Conservation (phyloP, 352 stramenopile species). For the Phytophthora sojae region DNA sequence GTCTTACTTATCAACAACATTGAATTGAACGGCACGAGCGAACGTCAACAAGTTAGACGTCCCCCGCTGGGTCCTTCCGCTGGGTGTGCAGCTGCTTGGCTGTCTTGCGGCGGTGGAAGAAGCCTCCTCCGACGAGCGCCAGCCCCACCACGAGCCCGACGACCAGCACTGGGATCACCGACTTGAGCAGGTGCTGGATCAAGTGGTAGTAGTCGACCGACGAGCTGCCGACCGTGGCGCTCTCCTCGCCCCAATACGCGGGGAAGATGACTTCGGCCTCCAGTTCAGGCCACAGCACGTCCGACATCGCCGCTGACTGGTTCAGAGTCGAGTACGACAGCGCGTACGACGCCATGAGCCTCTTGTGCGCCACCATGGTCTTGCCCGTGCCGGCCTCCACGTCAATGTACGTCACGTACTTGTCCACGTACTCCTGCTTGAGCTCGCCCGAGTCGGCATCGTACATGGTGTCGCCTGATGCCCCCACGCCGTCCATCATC, state of each 20-base stretch:
- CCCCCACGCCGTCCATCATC: slow-evolving; percentile 49
- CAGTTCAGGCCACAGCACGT: slow-evolving; percentile 68
- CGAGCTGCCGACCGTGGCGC: slow-evolving; percentile 38
- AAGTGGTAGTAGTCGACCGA: slow-evolving; percentile 52
- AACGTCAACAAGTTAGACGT: slow-evolving; percentile 12
- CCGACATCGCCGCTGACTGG: slow-evolving; percentile 55
- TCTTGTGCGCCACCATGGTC: slow-evolving; percentile 74
- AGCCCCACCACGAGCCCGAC: slow-evolving; percentile 50
- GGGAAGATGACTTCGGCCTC: slow-evolving; percentile 63
- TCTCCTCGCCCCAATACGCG: slow-evolving; percentile 66
- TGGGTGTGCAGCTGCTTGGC: slow-evolving; percentile 31
- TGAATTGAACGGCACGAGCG: not conserved
- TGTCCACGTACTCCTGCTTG: slow-evolving; percentile 54
- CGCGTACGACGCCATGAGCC: slow-evolving; percentile 66
- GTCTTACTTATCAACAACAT: slow-evolving; percentile 6
- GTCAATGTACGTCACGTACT: slow-evolving; percentile 69
- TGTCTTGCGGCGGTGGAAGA: slow-evolving; percentile 51
- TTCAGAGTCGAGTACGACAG: slow-evolving; percentile 49
- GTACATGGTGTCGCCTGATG: slow-evolving; percentile 50
- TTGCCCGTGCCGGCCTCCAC: slow-evolving; percentile 73
- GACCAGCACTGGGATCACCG: slow-evolving; percentile 60
- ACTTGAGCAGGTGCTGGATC: slow-evolving; percentile 47
- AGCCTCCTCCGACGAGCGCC: slow-evolving; percentile 37
- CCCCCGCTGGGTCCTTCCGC: slow-evolving; percentile 24
- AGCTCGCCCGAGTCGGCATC: slow-evolving; percentile 41